These are phyloP conservation scores for Aspergillus eucalypticola DNA, from an alignment of 2,329 filamentous ascomycete species.

Conservation along the genomic window DNA sequence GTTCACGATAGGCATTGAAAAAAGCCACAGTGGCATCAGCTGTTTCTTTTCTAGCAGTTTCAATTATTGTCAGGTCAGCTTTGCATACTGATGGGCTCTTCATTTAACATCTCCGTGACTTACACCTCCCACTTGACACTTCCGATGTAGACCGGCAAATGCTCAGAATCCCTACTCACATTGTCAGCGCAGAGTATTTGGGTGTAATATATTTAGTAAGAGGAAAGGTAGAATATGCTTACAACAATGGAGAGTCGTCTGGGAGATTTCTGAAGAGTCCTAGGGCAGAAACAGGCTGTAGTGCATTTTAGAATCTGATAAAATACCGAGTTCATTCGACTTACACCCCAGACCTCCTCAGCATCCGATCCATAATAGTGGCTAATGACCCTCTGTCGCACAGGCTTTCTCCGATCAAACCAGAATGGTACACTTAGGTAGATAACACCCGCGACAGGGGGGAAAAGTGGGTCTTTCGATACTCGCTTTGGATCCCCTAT, in stretches of 20 bases:
- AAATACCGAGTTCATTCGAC: not conserved
- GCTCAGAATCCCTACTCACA: not conserved
- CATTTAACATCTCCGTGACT: not conserved
- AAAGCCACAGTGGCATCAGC: conserved; percentile 5
- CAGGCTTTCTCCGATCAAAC: conserved; percentile 5
- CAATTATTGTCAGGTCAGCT: not conserved
- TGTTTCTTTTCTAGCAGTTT: not conserved
- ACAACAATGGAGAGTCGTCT: conserved; percentile 1
- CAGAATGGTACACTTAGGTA: conserved; percentile 12
- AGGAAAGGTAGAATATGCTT: not conserved
- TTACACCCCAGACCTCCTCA: conserved; percentile 10
- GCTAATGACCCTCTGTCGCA: conserved; percentile 1
- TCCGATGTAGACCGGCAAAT: conserved; percentile 8
- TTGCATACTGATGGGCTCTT: not conserved
- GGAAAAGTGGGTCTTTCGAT: not conserved
- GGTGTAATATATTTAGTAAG: no score
- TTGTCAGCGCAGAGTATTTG: not conserved
- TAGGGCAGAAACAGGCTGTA: not conserved
- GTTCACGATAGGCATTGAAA: conserved; percentile 7
- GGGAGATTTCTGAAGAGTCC: not conserved
- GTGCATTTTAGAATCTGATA: not conserved
- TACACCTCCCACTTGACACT: conserved; percentile 12
- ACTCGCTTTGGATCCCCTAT: conserved; percentile 1
- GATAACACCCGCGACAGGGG: conserved; percentile 8
- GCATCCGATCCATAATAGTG: conserved; percentile 8